Conservation (phyloP, 306 rosid species). For the Erythrophleum fordii region DNA sequence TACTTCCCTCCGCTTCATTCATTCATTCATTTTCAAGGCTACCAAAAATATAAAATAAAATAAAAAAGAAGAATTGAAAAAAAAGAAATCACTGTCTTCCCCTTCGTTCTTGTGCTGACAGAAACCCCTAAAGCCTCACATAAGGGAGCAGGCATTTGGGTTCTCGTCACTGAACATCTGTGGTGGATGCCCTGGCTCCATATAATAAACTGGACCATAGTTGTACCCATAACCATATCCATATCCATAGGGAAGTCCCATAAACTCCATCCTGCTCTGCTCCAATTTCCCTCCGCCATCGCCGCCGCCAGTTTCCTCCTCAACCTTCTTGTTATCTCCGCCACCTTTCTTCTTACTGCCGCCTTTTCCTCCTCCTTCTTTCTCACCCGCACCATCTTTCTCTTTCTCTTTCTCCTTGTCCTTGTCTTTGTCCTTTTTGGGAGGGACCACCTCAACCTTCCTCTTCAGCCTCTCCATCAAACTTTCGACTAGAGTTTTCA, state of each 20-base stretch:
- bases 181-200: constrained; percentile 56
- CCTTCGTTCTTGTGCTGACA: neutral
- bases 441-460: constrained; percentile 68
- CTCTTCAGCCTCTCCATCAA: constrained; percentile 62
- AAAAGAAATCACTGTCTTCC: neutral
- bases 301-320: constrained; percentile 32
- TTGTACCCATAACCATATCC: constrained; percentile 32
- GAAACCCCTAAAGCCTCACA: constrained; percentile 52
- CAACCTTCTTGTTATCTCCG: constrained; percentile 14
- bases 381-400: constrained; percentile 29
- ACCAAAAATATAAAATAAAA: neutral
- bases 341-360: constrained; percentile 51
- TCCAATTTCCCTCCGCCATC: constrained; percentile 11
- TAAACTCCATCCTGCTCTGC: constrained; percentile 35
- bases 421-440: constrained; percentile 66
- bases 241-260: constrained; percentile 36
- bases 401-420: constrained; percentile 1
- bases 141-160: constrained; percentile 83
- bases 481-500: constrained; percentile 53
- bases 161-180: constrained; percentile 90
- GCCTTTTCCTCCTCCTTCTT: constrained; percentile 24
- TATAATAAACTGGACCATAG: constrained; percentile 38
- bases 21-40: neutral
- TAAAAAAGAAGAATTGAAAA: neutral
- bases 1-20: neutral